Evolutionary conservation across 2,329 filamentous ascomycete species (phyloP), one percentile per base, ranked within the genome.

Genomic region (Parafenestella ontariensis): DNA sequence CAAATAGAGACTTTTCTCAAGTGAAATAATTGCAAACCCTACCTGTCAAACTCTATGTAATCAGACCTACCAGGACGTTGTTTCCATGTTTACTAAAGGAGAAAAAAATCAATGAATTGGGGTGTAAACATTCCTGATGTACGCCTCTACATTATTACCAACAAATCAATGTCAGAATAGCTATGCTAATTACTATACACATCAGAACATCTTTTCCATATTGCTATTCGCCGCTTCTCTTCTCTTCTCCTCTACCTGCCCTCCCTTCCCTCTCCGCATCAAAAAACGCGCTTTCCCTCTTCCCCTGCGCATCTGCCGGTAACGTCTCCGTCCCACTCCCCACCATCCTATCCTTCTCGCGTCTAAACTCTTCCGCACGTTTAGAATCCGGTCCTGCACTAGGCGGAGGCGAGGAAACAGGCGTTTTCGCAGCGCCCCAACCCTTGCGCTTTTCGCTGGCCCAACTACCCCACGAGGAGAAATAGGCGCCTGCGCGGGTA

Each of bases 361-460:
- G 50, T 42, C 63, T 52, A 23, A 72, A 69, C 29, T 68, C 64
- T 17, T 72, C 71, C 2, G 69, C 65, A 5, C 69, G 48, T 46
- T 70, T 69, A 18, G 66, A 7, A 41, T 73, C 70, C 20, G 41
- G 41, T 28, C 41, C 41, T 29, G 41, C 41, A 17, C 41, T 43
- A 58, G 79, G 73, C 0, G 70, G 60, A 2, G 66, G 62, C 3
- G 70, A 65, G 0, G 66, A 63, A 3, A 52, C 56, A 1, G 65
- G 52, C 0, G 69, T 69, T 21, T 69, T 71, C 5, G 55, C 53
- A 4, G 58, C 51, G 0, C 66, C 62, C 73, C 73, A 76, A 2
- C 70, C 71, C 41, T 71, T 73, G 40, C 88, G 90, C 78, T 93
- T 94, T 78, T 95, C 90, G 45, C 87, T 87, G 4, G 86, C 86